Evolutionary conservation across 2,329 filamentous ascomycete species (phyloP), one percentile per base, ranked within the genome.

Genomic region (Alternaria viburni): DNA sequence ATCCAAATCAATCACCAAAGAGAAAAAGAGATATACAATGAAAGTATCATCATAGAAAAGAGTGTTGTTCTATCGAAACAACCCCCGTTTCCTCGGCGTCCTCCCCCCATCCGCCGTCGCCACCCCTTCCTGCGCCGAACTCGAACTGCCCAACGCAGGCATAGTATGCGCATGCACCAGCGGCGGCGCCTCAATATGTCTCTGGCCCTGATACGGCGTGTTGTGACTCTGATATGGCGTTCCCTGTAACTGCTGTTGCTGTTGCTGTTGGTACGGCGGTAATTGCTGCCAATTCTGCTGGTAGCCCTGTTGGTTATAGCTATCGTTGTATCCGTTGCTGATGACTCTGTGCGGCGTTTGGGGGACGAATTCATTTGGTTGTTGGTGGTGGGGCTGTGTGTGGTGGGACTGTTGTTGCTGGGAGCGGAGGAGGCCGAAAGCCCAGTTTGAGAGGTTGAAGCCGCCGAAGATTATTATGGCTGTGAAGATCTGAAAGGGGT

Each of bases 391-490:
- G n/a, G 57, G 25, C 28, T 62, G 56, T 13, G 54, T 56, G 23
- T 64, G 61, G 9, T 68, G 69, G 1, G 62, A 58, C 32, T 72
- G 68, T 66, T 70, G 66, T 66, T 83, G 83, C 60, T 59, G 49
- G 44, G 81, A 78, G 62, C 84, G 80, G 69, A 88, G 84, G 55
- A 86, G 82, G 61, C 84, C 83, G 74, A 89, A 89, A 3, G 87
- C 87, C 76, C 87, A 83, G 74, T 90, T 90, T 59, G 85, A 86
- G 62, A 87, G 81, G 46, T 85, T 83, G 55, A 89, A 84, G 69
- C 85, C 84, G 50, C 82, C 82, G 64, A 86, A 83, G 58, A 86
- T 78, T 56, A 86, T 60, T 54, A 84, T 66, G 43, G 80, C 77
- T 25, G 81, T 81, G 75, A 86, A 86, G 76, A 86, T 57, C 84